Conservation (phyloP, 768 basidiomycete species). For the Boletus tomentosulus region DNA sequence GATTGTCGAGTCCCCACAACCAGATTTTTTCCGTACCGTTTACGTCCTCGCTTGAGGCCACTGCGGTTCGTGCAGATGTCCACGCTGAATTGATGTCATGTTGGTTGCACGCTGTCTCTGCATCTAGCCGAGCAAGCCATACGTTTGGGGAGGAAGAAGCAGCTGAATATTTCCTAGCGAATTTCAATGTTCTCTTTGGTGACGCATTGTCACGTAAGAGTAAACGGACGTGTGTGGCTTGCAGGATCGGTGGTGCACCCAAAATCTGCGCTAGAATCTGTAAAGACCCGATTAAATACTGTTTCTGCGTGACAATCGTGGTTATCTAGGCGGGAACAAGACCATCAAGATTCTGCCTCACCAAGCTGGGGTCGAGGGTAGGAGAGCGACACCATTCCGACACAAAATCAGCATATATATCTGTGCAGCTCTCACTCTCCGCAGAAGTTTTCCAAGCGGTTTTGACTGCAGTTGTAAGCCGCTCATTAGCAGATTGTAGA, state of each 20-base stretch:
- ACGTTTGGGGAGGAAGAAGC: conserved; percentile 38
- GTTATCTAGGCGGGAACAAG: neutral
- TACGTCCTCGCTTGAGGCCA: conserved; percentile 20
- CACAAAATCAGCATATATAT: conserved; percentile 43
- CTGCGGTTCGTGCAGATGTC: conserved; percentile 41
- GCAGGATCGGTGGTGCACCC: conserved; percentile 26
- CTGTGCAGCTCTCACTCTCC: conserved; percentile 9
- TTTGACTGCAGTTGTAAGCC: conserved; percentile 27
- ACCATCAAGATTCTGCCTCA: conserved; percentile 14
- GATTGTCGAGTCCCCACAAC: conserved; percentile 48
- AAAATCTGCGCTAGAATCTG: conserved; percentile 30
- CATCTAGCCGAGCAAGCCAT: conserved; percentile 51
- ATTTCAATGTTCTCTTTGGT: conserved; percentile 34
- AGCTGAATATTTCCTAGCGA: conserved; percentile 46
- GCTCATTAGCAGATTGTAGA: conserved; percentile 29
- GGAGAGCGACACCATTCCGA: conserved; percentile 42
- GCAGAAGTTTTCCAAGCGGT: conserved; percentile 19
- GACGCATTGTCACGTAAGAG: conserved; percentile 24
- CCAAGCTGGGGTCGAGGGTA: conserved; percentile 29
- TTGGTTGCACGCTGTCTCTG: conserved; percentile 33
- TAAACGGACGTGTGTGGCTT: conserved; percentile 35
- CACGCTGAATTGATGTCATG: conserved; percentile 35
- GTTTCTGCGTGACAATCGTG: conserved; percentile 37
- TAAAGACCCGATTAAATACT: conserved; percentile 49
- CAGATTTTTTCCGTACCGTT: conserved; percentile 41